These are phyloP conservation scores for Cutaneotrichosporon curvatum DNA, from an alignment of 1,284 basidiomycete species.

Conservation along the genomic window DNA sequence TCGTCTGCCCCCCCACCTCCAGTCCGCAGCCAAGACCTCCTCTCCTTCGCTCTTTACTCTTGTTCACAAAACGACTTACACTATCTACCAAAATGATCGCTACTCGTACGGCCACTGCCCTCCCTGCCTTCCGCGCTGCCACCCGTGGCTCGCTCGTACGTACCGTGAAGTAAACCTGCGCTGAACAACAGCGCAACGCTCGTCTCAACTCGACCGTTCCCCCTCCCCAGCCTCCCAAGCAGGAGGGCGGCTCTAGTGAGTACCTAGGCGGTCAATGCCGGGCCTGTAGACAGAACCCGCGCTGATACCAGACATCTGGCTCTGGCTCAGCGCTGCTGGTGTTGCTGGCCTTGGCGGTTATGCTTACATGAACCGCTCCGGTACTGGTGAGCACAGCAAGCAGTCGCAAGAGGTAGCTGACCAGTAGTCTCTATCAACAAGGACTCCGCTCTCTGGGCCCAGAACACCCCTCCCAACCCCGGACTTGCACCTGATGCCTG, in stretches of 20 bases:
- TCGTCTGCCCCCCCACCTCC: no score
- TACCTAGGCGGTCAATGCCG: neutral
- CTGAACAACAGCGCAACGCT: slow-evolving; percentile 5
- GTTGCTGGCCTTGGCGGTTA: slow-evolving; percentile 35
- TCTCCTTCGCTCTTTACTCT: neutral
- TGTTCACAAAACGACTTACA: neutral
- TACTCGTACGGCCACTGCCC: slow-evolving; percentile 5
- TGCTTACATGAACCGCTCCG: slow-evolving; percentile 32
- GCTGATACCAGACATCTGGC: slow-evolving; percentile 27
- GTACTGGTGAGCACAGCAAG: slow-evolving; percentile 5
- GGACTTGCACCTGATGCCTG: slow-evolving; percentile 27
- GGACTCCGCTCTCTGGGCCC: slow-evolving; percentile 1
- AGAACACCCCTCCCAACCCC: slow-evolving; percentile 8
- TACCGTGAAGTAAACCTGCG: neutral
- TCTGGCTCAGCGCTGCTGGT: neutral
- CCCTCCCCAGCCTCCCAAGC: neutral
- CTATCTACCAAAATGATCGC: slow-evolving; percentile 8
- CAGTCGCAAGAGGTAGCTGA: slow-evolving; percentile 1
- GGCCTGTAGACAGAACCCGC: slow-evolving; percentile 22
- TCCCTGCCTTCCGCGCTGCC: slow-evolving; percentile 12
- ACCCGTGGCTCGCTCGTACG: slow-evolving; percentile 10
- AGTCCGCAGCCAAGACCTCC: neutral
- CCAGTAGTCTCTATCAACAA: neutral
- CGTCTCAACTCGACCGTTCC: slow-evolving; percentile 10
- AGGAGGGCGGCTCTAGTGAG: slow-evolving; percentile 14